A percentile compares a stretch with the other conserved stretches of the same genome.
Evolutionary conservation across 2,329 filamentous ascomycete species (phyloP).

Genomic region (Ceratocystis variospora): DNA sequence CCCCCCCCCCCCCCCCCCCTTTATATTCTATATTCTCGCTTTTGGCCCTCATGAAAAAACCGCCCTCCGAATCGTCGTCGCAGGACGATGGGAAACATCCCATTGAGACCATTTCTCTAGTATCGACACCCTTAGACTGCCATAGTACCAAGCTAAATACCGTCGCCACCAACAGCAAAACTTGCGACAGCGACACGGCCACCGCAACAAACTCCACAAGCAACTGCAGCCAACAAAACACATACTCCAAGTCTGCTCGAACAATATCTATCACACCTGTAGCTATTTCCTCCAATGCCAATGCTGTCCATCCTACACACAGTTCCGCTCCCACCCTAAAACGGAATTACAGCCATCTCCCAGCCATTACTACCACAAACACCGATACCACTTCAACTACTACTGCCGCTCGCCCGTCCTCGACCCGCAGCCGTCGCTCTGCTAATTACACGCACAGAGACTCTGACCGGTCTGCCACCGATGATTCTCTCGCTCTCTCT

Average conservation of each 20-base stretch:
- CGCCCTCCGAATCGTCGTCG: slow-evolving; percentile 13
- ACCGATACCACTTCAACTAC: not conserved
- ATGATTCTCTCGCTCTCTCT: slow-evolving; percentile 14
- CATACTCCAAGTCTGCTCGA: not conserved
- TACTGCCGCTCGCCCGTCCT: slow-evolving; percentile 22
- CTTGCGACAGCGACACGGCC: not conserved
- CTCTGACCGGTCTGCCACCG: slow-evolving; percentile 1
- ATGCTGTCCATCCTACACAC: not conserved
- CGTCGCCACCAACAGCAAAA: not conserved
- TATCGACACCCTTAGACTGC: not conserved
- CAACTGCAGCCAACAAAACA: not conserved
- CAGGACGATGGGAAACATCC: slow-evolving; percentile 16
- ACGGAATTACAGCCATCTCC: not conserved
- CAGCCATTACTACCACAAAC: slow-evolving; percentile 1
- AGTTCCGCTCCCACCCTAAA: not conserved
- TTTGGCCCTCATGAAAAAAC: slow-evolving; percentile 16
- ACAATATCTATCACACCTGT: not conserved
- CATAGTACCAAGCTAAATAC: not conserved
- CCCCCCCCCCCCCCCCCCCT: not conserved
- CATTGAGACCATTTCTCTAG: slow-evolving; percentile 8
- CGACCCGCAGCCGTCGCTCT: slow-evolving; percentile 22
- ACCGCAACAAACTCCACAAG: not conserved
- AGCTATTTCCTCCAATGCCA: not conserved
- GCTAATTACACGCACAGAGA: slow-evolving; percentile 10
- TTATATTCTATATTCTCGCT: not conserved